phyloP scores from a whole-genome alignment of 129 eudicot genomes.

The Erigeron canadensis region DNA sequence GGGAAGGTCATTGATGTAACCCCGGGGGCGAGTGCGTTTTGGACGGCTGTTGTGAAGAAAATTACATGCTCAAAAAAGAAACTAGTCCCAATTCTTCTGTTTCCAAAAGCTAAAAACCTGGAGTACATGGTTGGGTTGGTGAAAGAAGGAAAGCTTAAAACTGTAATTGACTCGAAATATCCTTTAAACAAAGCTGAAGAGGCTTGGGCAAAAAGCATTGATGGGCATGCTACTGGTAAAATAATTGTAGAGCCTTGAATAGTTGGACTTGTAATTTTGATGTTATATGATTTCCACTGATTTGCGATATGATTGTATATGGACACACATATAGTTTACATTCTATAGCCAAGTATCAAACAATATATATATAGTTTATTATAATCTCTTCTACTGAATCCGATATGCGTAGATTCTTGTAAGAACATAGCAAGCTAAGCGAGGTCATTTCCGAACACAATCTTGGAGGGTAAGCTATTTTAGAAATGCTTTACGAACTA shows the following conservation, averaged over 20 bases:
- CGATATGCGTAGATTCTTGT: too few species aligned
- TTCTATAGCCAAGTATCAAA: too few species aligned
- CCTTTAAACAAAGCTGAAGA: slow-evolving; percentile 65
- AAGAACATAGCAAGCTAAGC: too few species aligned
- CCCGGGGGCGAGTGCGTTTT: slow-evolving; percentile 47
- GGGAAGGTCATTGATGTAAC: slow-evolving; percentile 77
- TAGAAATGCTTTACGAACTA: too few species aligned
- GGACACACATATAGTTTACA: too few species aligned
- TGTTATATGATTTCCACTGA: not conserved
- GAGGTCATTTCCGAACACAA: too few species aligned
- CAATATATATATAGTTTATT: too few species aligned
- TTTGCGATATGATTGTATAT: slow-evolving; percentile 7
- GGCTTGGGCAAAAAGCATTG: slow-evolving; percentile 77
- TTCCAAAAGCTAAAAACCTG: slow-evolving; percentile 59
- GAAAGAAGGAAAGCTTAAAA: slow-evolving; percentile 73
- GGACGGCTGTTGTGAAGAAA: slow-evolving; percentile 65
- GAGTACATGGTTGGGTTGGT: slow-evolving; percentile 56
- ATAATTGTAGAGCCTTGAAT: slow-evolving; percentile 53
- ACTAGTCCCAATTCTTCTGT: slow-evolving; percentile 55
- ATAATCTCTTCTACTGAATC: too few species aligned
- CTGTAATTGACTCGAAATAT: slow-evolving; percentile 53
- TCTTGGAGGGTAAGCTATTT: too few species aligned
- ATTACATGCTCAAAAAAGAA: slow-evolving; percentile 66
- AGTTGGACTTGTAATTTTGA: slow-evolving; percentile 12
- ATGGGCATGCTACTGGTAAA: slow-evolving; percentile 90